These are phyloP conservation scores for Globisporangium heterothallicum DNA, from an alignment of 352 stramenopile genomes.

Conservation along the genomic window DNA sequence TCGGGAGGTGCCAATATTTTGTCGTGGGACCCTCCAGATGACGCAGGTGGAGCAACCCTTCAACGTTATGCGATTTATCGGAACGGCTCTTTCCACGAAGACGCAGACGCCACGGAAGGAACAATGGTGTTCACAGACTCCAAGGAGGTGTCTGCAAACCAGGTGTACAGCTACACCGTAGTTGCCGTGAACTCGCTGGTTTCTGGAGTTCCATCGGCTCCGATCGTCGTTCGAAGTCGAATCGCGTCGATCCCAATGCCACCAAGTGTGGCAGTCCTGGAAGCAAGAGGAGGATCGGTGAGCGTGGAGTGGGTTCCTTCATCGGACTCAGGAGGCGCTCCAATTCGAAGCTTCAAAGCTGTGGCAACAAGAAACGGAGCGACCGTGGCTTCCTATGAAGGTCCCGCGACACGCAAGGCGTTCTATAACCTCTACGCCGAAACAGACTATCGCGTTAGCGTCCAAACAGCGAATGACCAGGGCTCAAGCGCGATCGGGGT, in stretches of 20 bases:
- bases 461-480: constrained; percentile 23
- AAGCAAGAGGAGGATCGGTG: constrained; percentile 26
- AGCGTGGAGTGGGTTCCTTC: constrained; percentile 16
- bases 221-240: constrained; percentile 16
- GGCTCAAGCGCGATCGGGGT: constrained; percentile 15
- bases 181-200: constrained; percentile 24
- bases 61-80: constrained; percentile 36
- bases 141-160: constrained; percentile 18
- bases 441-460: constrained; percentile 24
- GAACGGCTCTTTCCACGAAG: constrained; percentile 18
- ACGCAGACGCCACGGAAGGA: neutral
- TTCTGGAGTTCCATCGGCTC: neutral
- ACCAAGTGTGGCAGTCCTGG: constrained; percentile 11
- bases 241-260: constrained; percentile 13
- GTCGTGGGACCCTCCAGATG: constrained; percentile 31
- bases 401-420: neutral
- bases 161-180: constrained; percentile 37
- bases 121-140: constrained; percentile 24
- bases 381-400: constrained; percentile 19
- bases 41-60: constrained; percentile 29
- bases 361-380: constrained; percentile 7
- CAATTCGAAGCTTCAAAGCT: constrained; percentile 19
- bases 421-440: constrained; percentile 29
- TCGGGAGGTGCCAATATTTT: constrained; percentile 39
- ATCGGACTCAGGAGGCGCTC: constrained; percentile 26